Evolutionary conservation across 345 rosid species (phyloP), one percentile per base, ranked within the genome.

Genomic region (Linum usitatissimum): DNA sequence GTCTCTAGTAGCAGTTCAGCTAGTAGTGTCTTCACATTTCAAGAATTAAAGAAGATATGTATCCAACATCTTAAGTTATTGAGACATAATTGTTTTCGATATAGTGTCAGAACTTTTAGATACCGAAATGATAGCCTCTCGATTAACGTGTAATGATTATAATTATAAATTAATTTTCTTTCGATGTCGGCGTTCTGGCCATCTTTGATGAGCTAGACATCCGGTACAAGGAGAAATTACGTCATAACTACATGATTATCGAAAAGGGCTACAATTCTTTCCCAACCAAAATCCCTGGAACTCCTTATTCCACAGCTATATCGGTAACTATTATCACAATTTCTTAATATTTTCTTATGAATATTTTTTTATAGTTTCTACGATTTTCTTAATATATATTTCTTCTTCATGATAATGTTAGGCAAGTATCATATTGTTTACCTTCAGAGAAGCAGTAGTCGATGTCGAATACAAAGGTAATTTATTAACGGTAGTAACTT

Each of bases 351-450:
- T 61, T 31, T 8, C 14, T 5, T 9, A 30, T 48, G 8, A 9
- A 0, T 48, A 39, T n/a, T 18, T 1, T 42, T 12, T 38, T 23
- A 23, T 23, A 23, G 28, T 23, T 23, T 23, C 28, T 0, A 23
- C 28, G 28, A 23, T 23, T 23, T 23, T 23, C 28, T 23, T 23
- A 23, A 23, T 23, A 23, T 23, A 23, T 23, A 23, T 23, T 23
- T 23, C 28, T 23, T 23, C 28, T 30, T 34, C 61, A 42, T 66
- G 30, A 2, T 66, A 6, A 14, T 59, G 13, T 39, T 68, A 89
- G 97, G 97, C 97, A 67, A 91, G 90, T 78, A 82, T 91, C 68
- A 88, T 91, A 81, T 88, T 96, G 60, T 91, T 91, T 79, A 83
- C 96, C 3, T 91, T 81, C 73, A 84, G 97, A 63, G 97, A 91